Conservation (phyloP, 352 stramenopile species). For the Salisapilia sapeloensis region DNA sequence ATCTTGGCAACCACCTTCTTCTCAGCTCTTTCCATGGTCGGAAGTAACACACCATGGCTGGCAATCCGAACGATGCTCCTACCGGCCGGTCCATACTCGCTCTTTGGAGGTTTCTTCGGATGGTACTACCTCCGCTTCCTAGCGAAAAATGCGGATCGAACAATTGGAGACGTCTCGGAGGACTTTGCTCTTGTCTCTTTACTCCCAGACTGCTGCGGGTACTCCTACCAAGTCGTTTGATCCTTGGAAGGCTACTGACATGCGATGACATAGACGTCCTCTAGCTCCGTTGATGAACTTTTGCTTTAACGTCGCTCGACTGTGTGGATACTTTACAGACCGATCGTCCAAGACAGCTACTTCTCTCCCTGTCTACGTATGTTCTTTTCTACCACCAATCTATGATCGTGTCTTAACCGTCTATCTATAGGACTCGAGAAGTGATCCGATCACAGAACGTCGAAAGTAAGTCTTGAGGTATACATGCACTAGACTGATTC, state of each 20-base stretch:
- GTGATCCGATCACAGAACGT: slow-evolving; percentile 68
- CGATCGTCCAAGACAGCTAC: slow-evolving; percentile 31
- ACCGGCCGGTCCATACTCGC: slow-evolving; percentile 52
- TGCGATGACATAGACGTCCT: slow-evolving; percentile 17
- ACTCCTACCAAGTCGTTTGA: slow-evolving; percentile 4
- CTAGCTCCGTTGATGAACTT: slow-evolving; percentile 53
- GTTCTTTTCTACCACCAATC: background rate
- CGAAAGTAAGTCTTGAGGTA: slow-evolving; percentile 45
- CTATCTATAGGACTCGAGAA: slow-evolving; percentile 16
- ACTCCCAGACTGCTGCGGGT: slow-evolving; percentile 54
- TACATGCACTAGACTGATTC: background rate
- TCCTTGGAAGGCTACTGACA: slow-evolving; percentile 1
- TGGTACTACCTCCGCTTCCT: slow-evolving; percentile 81
- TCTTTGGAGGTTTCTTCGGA: slow-evolving; percentile 59
- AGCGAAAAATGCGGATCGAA: slow-evolving; percentile 56
- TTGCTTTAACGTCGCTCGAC: slow-evolving; percentile 67
- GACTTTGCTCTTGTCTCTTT: slow-evolving; percentile 58
- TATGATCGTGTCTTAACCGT: no score
- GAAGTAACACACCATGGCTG: slow-evolving; percentile 12
- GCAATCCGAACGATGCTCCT: slow-evolving; percentile 30
- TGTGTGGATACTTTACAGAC: slow-evolving; percentile 76
- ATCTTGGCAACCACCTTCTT: slow-evolving; percentile 31
- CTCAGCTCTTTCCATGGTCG: slow-evolving; percentile 22
- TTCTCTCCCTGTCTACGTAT: slow-evolving; percentile 49
- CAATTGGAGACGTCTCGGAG: slow-evolving; percentile 55